Evolutionary conservation across 2,329 filamentous ascomycete genomes (phyloP), one percentile per base, ranked within the genome.

Genomic region (Coniochaeta prunicola): DNA sequence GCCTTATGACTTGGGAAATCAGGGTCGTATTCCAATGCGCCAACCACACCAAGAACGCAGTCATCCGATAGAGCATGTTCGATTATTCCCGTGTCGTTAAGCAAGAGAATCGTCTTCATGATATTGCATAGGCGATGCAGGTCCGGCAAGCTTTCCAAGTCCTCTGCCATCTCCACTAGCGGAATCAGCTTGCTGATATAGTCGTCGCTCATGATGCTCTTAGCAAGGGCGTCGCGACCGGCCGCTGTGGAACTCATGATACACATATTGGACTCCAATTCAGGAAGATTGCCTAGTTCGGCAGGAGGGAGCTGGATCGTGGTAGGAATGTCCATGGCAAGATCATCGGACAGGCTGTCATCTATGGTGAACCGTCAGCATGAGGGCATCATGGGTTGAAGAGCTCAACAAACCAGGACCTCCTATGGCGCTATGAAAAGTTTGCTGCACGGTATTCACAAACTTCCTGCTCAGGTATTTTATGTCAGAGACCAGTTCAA

Each of bases 1-100:
- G 94, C 93, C 72, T 97, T 97, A 79, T 97, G 94, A 60, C 89
- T 92, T 7, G 94, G 94, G 67, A 97, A 99, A 73, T 99, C 94
- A 0, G 94, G 93, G 68, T 99, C 94, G 76, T 97, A 99, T 78
- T 99, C 94, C 63, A 99, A 79, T 26, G 94, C 94, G 61, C 94
- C 94, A 38, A 99, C 92, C 28, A 97, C 93, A 19, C 93, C 94
- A 64, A 96, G 77, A 50, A 97, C 87, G 64, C 92, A 88, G 59
- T 92, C 86, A 74, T 97, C 93, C 15, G 90, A 91, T 28, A 99
- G 92, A 15, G 93, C 89, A 65, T 91, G 88, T 73, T 99, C 94
- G 68, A 99, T 96, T 63, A 99, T 96, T 60, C 87, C 83, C 31
- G 89, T 96, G 71, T 99, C 94, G 75, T 97, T 99, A 63, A 97